Conservation (phyloP, 2,329 filamentous ascomycete genomes). For the Colletotrichum zoysiae region DNA sequence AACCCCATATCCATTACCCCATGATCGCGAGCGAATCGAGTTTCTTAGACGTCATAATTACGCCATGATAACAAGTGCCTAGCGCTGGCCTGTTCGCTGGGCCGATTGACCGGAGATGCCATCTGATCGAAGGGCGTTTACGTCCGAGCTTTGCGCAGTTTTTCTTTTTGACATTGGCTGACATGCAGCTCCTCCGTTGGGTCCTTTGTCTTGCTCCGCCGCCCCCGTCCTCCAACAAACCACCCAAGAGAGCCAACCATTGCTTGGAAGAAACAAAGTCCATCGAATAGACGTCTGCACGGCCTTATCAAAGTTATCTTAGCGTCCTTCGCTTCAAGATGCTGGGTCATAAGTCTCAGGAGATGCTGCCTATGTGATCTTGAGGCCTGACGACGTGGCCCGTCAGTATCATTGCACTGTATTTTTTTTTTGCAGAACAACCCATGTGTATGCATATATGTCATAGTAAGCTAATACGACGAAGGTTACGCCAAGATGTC, state of each 20-base stretch:
- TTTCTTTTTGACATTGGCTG: background rate
- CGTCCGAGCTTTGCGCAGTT: background rate
- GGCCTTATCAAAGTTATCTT: constrained; percentile 12
- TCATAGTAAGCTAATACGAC: too few species aligned
- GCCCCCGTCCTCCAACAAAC: background rate
- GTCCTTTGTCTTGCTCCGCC: background rate
- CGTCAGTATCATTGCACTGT: too few species aligned
- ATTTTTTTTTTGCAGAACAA: too few species aligned
- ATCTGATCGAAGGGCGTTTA: background rate
- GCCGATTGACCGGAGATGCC: background rate
- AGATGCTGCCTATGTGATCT: background rate
- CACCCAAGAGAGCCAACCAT: background rate
- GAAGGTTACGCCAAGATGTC: too few species aligned
- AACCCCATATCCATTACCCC: constrained; percentile 4
- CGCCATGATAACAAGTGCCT: constrained; percentile 15
- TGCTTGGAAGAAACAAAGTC: background rate
- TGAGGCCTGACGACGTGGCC: background rate
- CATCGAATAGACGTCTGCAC: background rate
- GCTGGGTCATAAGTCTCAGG: constrained; percentile 1
- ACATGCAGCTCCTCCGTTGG: background rate
- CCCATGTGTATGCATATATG: too few species aligned
- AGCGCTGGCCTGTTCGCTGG: background rate
- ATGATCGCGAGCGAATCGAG: background rate
- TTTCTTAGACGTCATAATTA: constrained; percentile 38
- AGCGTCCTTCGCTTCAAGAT: constrained; percentile 5